These are phyloP conservation scores for Exserohilum turcica DNA, from an alignment of 2,329 filamentous ascomycete species.

Conservation along the genomic window DNA sequence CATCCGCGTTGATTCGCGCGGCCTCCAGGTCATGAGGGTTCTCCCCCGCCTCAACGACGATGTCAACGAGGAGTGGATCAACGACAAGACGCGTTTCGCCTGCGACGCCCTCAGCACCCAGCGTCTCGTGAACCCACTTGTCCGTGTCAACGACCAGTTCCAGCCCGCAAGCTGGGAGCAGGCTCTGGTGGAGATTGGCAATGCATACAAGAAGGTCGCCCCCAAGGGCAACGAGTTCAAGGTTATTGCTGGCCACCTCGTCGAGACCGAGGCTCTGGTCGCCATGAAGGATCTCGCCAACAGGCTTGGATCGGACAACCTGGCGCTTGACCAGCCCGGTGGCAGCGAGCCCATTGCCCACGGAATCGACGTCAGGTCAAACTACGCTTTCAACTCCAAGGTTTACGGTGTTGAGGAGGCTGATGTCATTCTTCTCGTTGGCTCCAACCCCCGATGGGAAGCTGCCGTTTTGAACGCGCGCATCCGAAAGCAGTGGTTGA, in stretches of 20 bases:
- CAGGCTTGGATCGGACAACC: constrained; percentile 93
- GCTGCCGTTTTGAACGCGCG: constrained; percentile 93
- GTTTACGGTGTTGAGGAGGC: constrained; percentile 94
- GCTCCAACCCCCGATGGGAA: constrained; percentile 94
- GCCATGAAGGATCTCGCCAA: constrained; percentile 98
- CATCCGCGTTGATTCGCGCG: constrained; percentile 90
- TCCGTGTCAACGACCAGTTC: constrained; percentile 88
- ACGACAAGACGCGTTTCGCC: constrained; percentile 96
- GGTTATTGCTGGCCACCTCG: constrained; percentile 86
- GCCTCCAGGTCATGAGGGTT: constrained; percentile 94
- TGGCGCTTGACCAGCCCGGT: constrained; percentile 86
- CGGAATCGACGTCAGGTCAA: constrained; percentile 89
- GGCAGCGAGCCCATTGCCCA: constrained; percentile 86
- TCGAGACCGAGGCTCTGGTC: constrained; percentile 90
- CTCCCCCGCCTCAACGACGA: constrained; percentile 94
- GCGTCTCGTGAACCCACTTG: constrained; percentile 87
- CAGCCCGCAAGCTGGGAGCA: constrained; percentile 95
- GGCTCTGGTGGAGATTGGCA: constrained; percentile 83
- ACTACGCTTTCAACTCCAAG: constrained; percentile 95
- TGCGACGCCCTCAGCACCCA: constrained; percentile 97
- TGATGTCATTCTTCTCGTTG: constrained; percentile 87
- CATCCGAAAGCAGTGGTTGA: constrained; percentile 96
- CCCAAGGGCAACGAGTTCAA: constrained; percentile 96
- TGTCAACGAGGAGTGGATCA: constrained; percentile 99
- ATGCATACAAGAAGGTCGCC: constrained; percentile 77